Conservation (phyloP, 495 filamentous ascomycete species). For the Talaromyces ruber region DNA sequence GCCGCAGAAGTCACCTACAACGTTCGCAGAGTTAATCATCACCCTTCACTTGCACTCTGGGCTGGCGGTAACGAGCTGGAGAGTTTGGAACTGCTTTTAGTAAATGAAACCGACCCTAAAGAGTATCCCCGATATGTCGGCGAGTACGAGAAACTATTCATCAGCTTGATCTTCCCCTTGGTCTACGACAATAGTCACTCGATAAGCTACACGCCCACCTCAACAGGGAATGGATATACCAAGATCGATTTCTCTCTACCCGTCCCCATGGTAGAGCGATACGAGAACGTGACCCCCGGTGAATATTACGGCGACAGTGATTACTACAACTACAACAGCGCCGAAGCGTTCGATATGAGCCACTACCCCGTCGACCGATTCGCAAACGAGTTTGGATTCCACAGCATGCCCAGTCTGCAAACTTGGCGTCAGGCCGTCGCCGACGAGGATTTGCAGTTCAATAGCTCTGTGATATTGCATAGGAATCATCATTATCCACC, state of each 20-base stretch:
- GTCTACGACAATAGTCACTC: constrained; percentile 58
- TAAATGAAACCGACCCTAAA: constrained; percentile 37
- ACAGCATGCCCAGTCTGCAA: constrained; percentile 57
- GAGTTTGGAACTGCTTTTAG: constrained; percentile 40
- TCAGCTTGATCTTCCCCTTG: constrained; percentile 49
- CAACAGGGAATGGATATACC: constrained; percentile 58
- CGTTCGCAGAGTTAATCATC: constrained; percentile 55
- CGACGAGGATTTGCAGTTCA: constrained; percentile 46
- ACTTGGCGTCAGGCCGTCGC: constrained; percentile 50
- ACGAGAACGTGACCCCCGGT: constrained; percentile 47
- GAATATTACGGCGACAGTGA: constrained; percentile 61
- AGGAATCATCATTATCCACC: constrained; percentile 60
- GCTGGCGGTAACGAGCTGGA: constrained; percentile 61
- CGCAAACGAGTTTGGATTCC: constrained; percentile 59
- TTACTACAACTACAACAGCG: constrained; percentile 57
- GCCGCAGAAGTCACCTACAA: constrained; percentile 53
- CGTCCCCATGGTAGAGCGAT: constrained; percentile 52
- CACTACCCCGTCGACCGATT: constrained; percentile 56
- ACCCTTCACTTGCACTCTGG: constrained; percentile 61
- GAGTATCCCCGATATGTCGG: constrained; percentile 35
- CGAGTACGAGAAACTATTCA: constrained; percentile 56
- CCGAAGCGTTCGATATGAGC: constrained; percentile 45
- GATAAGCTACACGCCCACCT: constrained; percentile 60
- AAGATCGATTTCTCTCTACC: constrained; percentile 46
- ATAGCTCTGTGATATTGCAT: constrained; percentile 49